Evolutionary conservation across 306 rosid species (phyloP).

Genomic region (Canavalia gladiata): DNA sequence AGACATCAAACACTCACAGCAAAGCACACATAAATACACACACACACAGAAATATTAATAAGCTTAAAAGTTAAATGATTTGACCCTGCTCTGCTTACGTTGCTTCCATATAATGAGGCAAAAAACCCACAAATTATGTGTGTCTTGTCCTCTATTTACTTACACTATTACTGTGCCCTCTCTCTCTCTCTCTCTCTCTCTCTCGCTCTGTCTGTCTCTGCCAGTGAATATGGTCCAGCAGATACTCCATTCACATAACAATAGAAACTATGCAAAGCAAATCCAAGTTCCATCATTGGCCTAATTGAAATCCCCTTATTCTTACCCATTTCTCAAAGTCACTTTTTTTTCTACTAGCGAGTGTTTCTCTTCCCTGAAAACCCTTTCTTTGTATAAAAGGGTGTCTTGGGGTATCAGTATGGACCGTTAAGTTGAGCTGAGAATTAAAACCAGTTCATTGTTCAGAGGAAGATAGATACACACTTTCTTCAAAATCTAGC

Average conservation of each 20-base stretch:
- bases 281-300: constrained; percentile 47
- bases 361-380: constrained; percentile 36
- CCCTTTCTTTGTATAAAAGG: constrained; percentile 47
- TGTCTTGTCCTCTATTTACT: constrained; percentile 50
- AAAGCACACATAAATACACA: constrained; percentile 19
- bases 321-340: constrained; percentile 15
- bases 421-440: constrained; percentile 45
- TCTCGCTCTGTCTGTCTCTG: not conserved
- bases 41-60: constrained; percentile 21
- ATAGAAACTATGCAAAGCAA: constrained; percentile 31
- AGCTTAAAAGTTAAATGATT: constrained; percentile 52
- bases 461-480: constrained; percentile 49
- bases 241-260: constrained; percentile 35
- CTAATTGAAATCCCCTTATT: constrained; percentile 37
- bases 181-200: constrained; percentile 25
- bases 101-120: constrained; percentile 58
- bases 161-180: not conserved
- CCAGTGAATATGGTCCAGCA: constrained; percentile 31
- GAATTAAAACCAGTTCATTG: constrained; percentile 19
- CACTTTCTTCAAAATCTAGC: constrained; percentile 36
- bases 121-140: constrained; percentile 59
- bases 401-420: constrained; percentile 41
- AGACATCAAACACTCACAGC: constrained; percentile 17
- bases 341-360: constrained; percentile 25
- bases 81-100: constrained; percentile 51